Conservation (phyloP, 1,284 basidiomycete species). For the Ceratobasidium sp. region DNA sequence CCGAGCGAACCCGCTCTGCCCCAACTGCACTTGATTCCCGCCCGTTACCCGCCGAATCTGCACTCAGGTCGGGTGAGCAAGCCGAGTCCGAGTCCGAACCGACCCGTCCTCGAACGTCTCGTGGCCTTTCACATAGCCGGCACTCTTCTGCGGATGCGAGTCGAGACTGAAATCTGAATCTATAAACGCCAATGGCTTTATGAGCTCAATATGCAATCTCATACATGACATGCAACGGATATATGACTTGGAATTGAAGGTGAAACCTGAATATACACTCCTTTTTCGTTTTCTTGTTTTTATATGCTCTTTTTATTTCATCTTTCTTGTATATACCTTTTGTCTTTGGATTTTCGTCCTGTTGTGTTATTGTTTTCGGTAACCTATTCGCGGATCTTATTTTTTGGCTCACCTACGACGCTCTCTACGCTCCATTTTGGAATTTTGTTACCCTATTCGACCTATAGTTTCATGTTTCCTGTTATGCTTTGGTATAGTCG, state of each 20-base stretch:
- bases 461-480: neutral
- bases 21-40: neutral
- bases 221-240: slow-evolving; percentile 25
- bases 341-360: neutral
- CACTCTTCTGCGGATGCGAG: slow-evolving; percentile 8
- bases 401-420: neutral
- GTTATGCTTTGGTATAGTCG: neutral
- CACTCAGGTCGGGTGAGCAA: neutral
- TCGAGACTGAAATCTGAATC: neutral
- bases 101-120: slow-evolving; percentile 15
- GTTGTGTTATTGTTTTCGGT: slow-evolving; percentile 1
- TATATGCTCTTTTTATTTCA: slow-evolving; percentile 11
- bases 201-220: slow-evolving; percentile 33
- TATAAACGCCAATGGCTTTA: slow-evolving; percentile 32
- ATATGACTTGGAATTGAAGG: slow-evolving; percentile 35
- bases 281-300: slow-evolving; percentile 2
- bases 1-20: slow-evolving; percentile 17
- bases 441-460: neutral
- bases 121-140: slow-evolving; percentile 14
- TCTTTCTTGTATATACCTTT: neutral
- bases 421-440: neutral
- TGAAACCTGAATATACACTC: slow-evolving; percentile 4
- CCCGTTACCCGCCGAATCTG: neutral
- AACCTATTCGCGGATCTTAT: neutral
- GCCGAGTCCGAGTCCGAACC: neutral